Evolutionary conservation across 768 basidiomycete genomes (phyloP), one percentile per base, ranked within the genome.

Genomic region (Lentinula edodes): DNA sequence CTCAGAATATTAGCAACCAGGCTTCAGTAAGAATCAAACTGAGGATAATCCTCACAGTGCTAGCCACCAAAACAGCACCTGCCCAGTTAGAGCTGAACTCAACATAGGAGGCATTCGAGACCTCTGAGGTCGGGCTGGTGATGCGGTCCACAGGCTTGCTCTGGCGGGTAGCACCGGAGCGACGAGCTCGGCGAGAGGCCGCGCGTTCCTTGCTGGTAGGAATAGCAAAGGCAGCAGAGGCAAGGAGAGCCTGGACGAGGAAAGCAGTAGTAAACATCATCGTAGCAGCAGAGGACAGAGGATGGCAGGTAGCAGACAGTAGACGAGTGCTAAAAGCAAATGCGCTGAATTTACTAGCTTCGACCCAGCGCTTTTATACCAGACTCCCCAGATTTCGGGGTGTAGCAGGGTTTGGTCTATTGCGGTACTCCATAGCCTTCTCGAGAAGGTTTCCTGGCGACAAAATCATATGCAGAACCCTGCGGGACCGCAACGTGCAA

Each of bases 51-150:
- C 41, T 46, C 15, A 41, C 45, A 36, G 61, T 55, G 34, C 36
- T 59, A 2, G 45, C 58, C 50, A 59, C 38, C 50, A 60, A 60
- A 23, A 60, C 51, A 35, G 59, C 59, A 20, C 59, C 59, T 16
- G 59, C 48, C 59, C 59, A 60, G 59, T 60, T 60, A n/a, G 35
- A 35, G 28, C 50, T 52, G 59, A 52, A 60, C 50, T 52, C 51
- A 16, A 32, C 45, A 50, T 60, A 50, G 12, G 59, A 50, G 39
- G 51, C 39, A 50, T 60, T 60, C 12, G 45, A 38, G 32, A 50
- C 28, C n/a, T 34, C 58, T 34, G 56, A 34, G 15, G 28, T 34
- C 18, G 38, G 59, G 28, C 41, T 53, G 13, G 46, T 20, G 50
- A 60, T 60, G 50, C 51, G 48, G 36, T 60, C 36, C 35, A 52